Evolutionary conservation across 371 early-diverging fungal genomes (phyloP), one percentile per base, ranked within the genome.

Genomic region (Polyrhizophydium stewartii): DNA sequence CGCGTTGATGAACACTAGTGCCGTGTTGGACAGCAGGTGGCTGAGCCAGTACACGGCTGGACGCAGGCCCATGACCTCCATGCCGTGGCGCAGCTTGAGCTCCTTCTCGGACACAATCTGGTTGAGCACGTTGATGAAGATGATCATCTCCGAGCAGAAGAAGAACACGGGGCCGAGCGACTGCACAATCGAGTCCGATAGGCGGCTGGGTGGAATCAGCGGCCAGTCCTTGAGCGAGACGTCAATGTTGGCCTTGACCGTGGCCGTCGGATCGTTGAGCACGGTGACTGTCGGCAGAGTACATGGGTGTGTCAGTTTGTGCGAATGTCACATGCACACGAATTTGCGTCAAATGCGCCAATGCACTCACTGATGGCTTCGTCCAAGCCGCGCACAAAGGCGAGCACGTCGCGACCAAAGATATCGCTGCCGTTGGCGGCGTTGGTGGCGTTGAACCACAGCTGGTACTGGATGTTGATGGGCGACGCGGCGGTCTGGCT

Each of bases 31-130:
- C 31, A 89, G 45, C 64, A 80, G 84, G 68, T 78, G 79, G 9
- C 72, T 67, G 41, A 86, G 32, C 88, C 88, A 88, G 69, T 86
- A 89, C 5, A 84, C 80, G 33, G 60, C 52, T 16, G 73, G 70
- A 46, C 50, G 46, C 51, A 88, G 75, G 6, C 89, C 89, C 88
- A 88, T 87, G 82, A 86, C 85, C 41, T 85, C 79, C 85, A 89
- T 85, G 55, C 81, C 82, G 60, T 83, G 82, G 22, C 84, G 75
- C 57, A 87, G 71, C 58, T 84, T 81, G 47, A 65, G 64, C 59
- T 89, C 89, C 72, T 89, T 89, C 59, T 89, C 89, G 21, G 74
- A 61, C 10, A 89, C 88, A 47, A 89, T 77, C 37, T 77, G 84
- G 65, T 85, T 83, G 53, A 89, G 70, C 28, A 85, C 77, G 58